Evolutionary conservation across 768 basidiomycete species (phyloP).

Genomic region (Pisolithus tinctorius): DNA sequence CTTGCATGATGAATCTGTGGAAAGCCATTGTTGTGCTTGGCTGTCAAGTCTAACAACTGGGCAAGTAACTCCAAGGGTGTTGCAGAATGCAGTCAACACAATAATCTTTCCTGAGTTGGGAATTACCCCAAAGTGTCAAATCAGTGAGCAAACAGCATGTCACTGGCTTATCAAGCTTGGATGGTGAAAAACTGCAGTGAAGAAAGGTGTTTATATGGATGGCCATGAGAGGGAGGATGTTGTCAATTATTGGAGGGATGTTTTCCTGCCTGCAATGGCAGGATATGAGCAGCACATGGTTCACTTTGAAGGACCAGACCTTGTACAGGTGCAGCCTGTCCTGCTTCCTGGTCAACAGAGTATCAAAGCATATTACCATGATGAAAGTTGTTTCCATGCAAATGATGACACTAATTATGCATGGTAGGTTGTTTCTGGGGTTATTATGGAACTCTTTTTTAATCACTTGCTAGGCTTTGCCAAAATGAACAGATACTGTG

Average conservation of each 20-base stretch:
- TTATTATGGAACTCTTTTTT: neutral
- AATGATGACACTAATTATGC: slow-evolving; percentile 23
- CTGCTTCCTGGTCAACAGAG: neutral
- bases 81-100: neutral
- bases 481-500: neutral
- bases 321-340: no score
- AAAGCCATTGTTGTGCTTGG: neutral
- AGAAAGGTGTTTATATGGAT: slow-evolving; percentile 14
- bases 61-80: neutral
- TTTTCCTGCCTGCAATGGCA: neutral
- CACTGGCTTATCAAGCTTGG: slow-evolving; percentile 6
- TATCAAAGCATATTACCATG: neutral
- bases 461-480: neutral
- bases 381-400: slow-evolving; percentile 13
- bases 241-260: neutral
- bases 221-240: slow-evolving; percentile 8
- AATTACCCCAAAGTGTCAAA: neutral
- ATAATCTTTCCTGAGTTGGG: neutral
- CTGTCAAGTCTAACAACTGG: neutral
- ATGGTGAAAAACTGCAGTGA: neutral
- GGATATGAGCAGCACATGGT: neutral
- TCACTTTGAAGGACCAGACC: neutral
- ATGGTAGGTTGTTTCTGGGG: slow-evolving; percentile 1
- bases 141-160: neutral
- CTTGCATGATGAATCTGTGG: neutral